phyloP scores from a whole-genome alignment of 2,329 filamentous ascomycete species.

The Penicillium sp. region DNA sequence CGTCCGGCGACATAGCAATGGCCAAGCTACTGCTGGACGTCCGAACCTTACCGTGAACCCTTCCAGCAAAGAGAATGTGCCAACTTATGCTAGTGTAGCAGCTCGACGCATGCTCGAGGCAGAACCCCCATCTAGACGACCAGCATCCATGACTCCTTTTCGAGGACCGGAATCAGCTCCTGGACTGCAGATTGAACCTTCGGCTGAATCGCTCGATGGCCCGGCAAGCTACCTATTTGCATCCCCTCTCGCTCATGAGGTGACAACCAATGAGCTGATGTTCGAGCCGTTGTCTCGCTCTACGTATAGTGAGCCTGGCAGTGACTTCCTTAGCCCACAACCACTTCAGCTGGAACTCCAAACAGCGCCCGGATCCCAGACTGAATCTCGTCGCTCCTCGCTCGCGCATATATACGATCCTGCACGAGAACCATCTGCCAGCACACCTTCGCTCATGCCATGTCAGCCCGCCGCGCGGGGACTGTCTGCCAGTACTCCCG shows the following conservation, averaged over 20 bases:
- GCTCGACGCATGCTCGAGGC: constrained; percentile 22
- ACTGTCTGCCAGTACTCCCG: constrained; percentile 26
- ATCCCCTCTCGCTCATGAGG: constrained; percentile 27
- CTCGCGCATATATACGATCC: constrained; percentile 15
- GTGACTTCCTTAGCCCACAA: constrained; percentile 17
- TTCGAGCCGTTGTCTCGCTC: constrained; percentile 27
- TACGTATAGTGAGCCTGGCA: constrained; percentile 32
- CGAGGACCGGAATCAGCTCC: constrained; percentile 12
- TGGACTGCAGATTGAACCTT: constrained; percentile 27
- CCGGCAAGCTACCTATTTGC: constrained; percentile 24
- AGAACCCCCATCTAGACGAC: constrained; percentile 15
- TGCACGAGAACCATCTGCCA: constrained; percentile 24
- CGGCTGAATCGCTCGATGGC: constrained; percentile 29
- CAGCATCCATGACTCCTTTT: constrained; percentile 20
- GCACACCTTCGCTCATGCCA: constrained; percentile 23
- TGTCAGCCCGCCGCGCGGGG: constrained; percentile 10
- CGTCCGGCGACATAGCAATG: constrained; percentile 36
- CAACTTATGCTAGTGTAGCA: constrained; percentile 35
- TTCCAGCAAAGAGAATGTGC: constrained; percentile 27
- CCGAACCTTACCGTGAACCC: constrained; percentile 5
- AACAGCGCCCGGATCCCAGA: constrained; percentile 25
- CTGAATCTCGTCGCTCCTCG: constrained; percentile 23
- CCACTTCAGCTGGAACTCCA: constrained; percentile 19
- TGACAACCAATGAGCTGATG: constrained; percentile 21
- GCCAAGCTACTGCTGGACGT: constrained; percentile 16